A percentile compares a stretch with the other conserved stretches of the same genome.
Evolutionary conservation across 768 basidiomycete species (phyloP).

Genomic region (Ramaria sp.): DNA sequence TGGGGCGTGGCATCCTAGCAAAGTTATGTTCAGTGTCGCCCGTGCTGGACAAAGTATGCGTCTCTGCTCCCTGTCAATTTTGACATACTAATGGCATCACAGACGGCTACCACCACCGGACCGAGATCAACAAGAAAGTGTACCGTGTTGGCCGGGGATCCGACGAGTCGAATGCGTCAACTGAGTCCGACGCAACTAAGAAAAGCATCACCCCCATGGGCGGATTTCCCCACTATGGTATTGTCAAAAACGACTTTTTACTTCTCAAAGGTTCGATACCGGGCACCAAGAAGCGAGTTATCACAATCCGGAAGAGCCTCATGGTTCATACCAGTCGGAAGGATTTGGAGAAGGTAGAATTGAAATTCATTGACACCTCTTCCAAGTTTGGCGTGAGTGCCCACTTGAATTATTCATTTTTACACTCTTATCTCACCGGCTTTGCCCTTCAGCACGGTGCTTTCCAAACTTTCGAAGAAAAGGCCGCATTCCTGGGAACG

Average conservation of each 20-base stretch:
- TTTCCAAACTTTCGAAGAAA: constrained; percentile 97
- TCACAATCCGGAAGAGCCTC: constrained; percentile 94
- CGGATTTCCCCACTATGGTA: constrained; percentile 98
- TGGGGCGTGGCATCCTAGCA: constrained; percentile 96
- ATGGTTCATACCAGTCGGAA: constrained; percentile 93
- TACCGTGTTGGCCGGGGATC: constrained; percentile 82
- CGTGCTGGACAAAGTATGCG: constrained; percentile 97
- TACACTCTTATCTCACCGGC: background rate
- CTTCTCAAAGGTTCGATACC: constrained; percentile 94
- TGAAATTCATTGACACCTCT: constrained; percentile 98
- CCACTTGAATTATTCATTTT: background rate
- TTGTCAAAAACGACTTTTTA: constrained; percentile 97
- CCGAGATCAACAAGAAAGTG: constrained; percentile 98
- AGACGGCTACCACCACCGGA: constrained; percentile 96
- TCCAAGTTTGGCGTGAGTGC: constrained; percentile 88
- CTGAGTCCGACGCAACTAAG: constrained; percentile 89
- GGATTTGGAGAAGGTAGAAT: constrained; percentile 94
- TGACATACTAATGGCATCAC: constrained; percentile 8
- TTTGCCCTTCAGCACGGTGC: constrained; percentile 70
- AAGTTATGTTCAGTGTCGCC: constrained; percentile 99
- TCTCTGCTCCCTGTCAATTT: constrained; percentile 11
- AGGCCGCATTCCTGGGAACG: constrained; percentile 86
- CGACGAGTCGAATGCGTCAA: constrained; percentile 80
- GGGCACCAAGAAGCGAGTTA: constrained; percentile 95
- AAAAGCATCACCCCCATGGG: constrained; percentile 95